phyloP scores from a whole-genome alignment of 805 yeast genomes.

The Isabelozyma heimii region DNA sequence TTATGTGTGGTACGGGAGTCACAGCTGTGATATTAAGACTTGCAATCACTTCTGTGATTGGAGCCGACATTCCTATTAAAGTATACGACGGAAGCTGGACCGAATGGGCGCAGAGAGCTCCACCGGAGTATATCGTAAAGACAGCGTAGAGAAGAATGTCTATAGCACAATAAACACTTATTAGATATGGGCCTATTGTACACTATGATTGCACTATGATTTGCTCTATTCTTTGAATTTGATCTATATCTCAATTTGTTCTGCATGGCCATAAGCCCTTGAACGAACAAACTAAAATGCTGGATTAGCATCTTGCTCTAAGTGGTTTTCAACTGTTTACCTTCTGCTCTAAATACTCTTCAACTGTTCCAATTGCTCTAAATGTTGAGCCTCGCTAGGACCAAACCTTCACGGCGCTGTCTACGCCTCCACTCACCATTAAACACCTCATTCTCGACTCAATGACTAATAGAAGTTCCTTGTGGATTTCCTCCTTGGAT shows the following conservation, averaged over 20 bases:
- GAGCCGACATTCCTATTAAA: constrained; percentile 34
- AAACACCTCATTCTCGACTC: constrained; percentile 57
- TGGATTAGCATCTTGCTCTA: no score
- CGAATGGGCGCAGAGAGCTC: constrained; percentile 82
- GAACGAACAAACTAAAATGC: no score
- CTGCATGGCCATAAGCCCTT: background rate
- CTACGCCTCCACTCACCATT: constrained; percentile 63
- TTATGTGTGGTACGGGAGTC: constrained; percentile 96
- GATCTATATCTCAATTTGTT: no score
- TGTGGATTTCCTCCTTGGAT: constrained; percentile 11
- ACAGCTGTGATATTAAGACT: constrained; percentile 85
- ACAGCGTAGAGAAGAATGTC: background rate
- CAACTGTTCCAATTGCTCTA: no score
- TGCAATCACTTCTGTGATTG: constrained; percentile 48
- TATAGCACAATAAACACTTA: no score
- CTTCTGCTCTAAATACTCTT: no score
- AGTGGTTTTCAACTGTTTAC: no score
- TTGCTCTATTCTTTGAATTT: no score
- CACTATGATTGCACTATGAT: no score
- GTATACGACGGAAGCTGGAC: constrained; percentile 82
- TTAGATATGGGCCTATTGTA: no score
- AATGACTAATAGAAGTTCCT: constrained; percentile 24
- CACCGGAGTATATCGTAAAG: constrained; percentile 49
- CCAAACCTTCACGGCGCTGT: constrained; percentile 58
- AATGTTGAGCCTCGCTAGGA: constrained; percentile 10